Conservation (phyloP, 129 eudicot genomes). For the Lactuca sativa region DNA sequence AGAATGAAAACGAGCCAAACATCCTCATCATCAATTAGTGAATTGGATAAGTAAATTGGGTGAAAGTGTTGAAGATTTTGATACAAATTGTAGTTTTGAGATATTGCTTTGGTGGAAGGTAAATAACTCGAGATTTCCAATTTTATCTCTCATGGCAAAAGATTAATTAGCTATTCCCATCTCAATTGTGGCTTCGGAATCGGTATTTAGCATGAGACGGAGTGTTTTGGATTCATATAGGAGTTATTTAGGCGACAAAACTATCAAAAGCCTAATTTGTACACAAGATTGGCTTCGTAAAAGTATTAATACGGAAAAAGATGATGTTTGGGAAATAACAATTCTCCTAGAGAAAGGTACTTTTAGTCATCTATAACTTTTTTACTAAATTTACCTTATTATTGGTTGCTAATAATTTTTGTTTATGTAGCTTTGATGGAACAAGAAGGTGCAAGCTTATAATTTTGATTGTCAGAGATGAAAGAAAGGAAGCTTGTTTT, state of each 20-base stretch:
- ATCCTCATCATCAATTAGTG: too few species aligned
- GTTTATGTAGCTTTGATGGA: background rate
- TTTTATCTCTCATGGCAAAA: background rate
- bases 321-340: too few species aligned
- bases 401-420: background rate
- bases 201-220: background rate
- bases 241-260: conserved; percentile 2
- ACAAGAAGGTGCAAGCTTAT: too few species aligned
- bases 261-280: background rate
- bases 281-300: background rate
- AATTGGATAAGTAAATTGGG: too few species aligned
- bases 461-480: background rate
- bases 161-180: background rate
- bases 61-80: too few species aligned
- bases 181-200: conserved; percentile 8
- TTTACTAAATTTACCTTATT: background rate
- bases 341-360: too few species aligned
- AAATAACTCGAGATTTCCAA: background rate
- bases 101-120: conserved; percentile 13
- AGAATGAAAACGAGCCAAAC: too few species aligned
- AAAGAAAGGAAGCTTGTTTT: too few species aligned
- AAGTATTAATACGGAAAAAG: too few species aligned
- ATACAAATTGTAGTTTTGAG: too few species aligned
- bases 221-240: background rate
- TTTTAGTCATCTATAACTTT: background rate